phyloP scores from a whole-genome alignment of 176 grass and related monocot genomes.

The Oryza nivara region DNA sequence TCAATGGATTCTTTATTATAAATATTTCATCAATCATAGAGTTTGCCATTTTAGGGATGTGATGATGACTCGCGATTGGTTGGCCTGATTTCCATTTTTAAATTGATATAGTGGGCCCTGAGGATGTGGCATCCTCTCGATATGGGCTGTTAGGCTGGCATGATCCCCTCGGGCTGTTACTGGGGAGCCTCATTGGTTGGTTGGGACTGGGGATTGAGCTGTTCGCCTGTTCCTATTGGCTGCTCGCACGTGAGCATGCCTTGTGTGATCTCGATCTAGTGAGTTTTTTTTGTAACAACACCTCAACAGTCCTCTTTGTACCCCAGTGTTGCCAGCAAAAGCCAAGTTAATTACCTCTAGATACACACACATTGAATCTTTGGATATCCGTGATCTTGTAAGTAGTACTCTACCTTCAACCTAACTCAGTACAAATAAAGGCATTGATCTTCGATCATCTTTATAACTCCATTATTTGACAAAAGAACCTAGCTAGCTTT shows the following conservation, averaged over 20 bases:
- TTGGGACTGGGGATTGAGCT: conserved; percentile 9
- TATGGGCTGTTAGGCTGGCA: conserved; percentile 20
- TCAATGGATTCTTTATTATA: conserved; percentile 21
- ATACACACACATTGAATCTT: background rate
- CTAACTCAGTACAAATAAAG: background rate
- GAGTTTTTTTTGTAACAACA: background rate
- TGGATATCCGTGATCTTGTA: background rate
- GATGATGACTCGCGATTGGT: conserved; percentile 31
- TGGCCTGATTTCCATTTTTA: conserved; percentile 37
- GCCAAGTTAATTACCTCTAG: background rate
- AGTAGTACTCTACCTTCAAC: no score
- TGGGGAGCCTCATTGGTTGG: conserved; percentile 15
- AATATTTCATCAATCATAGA: conserved; percentile 28
- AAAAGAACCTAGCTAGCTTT: background rate
- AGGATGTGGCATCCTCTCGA: conserved; percentile 22
- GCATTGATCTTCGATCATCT: background rate
- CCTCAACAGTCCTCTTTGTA: background rate
- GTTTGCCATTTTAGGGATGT: conserved; percentile 48
- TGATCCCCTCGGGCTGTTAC: background rate
- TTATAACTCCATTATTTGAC: background rate
- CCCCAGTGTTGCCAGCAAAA: background rate
- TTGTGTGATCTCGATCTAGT: background rate
- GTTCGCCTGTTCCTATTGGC: background rate
- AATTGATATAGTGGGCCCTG: conserved; percentile 10
- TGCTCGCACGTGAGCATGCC: conserved; percentile 14